Base-by-base conservation (phyloP, 2,329 filamentous ascomycete species). In the Teratosphaeria nubilosa region DNA sequence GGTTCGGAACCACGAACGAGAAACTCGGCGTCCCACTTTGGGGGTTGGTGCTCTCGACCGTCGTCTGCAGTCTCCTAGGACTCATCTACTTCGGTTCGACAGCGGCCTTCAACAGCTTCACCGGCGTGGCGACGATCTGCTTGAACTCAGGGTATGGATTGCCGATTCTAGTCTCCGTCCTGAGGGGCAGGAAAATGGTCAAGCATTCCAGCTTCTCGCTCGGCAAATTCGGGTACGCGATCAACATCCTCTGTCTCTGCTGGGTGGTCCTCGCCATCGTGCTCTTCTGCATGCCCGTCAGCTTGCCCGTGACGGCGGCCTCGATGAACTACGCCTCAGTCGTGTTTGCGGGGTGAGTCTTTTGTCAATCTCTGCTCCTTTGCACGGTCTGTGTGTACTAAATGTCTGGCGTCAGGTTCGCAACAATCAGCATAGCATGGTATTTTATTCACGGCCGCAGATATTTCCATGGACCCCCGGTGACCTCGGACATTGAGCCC, bases 41-140 rank as follows among this genome's bases (percentile, higher is more conserved):
- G 77, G 86, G 85, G 1, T 78, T 91, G 6, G 75, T 84, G 2
- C 77, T 91, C 1, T 89, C 86, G 0, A 85, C 86, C 0, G 68
- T 78, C 27, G 82, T 91, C 51, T 84, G 88, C 70, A 87, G 83
- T 64, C 74, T 91, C 11, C 78, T 91, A 0, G 88, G 87, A 0
- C 78, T 88, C 63, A 90, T 91, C 71, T 91, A 89, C 75, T 90
- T 91, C 63, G 88, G 88, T 10, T 88, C 85, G 1, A 81, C 82
- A 0, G 86, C 87, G 0, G 88, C 88, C 0, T 91, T 91, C 76
- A 87, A 86, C 76, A 86, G 84, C 10, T 91, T 91, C 72, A 91
- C 87, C 0, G 87, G 87, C 30, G 87, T 90, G 0, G 88, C 87
- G 1, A 91, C 87, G 4, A 90, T 91, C 69, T 90, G 87, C 63